Evolutionary conservation across 495 filamentous ascomycete genomes (phyloP).

Genomic region (Letharia lupina): DNA sequence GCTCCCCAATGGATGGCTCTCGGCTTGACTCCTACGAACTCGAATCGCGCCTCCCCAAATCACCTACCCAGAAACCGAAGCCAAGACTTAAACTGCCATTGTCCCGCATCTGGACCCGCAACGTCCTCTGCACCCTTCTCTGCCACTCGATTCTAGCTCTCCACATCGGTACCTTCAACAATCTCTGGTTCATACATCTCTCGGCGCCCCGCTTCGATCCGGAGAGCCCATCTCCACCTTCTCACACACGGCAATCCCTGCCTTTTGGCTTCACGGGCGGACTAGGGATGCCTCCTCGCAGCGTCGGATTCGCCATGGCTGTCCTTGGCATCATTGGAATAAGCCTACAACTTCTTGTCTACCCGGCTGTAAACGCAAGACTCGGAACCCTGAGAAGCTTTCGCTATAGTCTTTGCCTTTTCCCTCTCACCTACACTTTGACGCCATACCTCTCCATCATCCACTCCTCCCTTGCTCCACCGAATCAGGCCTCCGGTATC

Average conservation of each 20-base stretch:
- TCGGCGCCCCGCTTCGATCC: conserved; percentile 64
- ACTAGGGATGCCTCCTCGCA: conserved; percentile 63
- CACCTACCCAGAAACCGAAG: conserved; percentile 11
- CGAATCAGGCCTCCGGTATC: conserved; percentile 54
- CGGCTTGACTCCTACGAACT: conserved; percentile 17
- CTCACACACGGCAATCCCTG: conserved; percentile 33
- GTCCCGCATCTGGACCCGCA: conserved; percentile 69
- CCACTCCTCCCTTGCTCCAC: conserved; percentile 52
- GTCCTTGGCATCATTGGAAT: conserved; percentile 73
- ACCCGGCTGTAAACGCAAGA: conserved; percentile 56
- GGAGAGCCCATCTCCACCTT: conserved; percentile 35
- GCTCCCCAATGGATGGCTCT: neutral
- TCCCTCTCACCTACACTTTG: conserved; percentile 65
- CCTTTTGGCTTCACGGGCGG: conserved; percentile 76
- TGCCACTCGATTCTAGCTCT: conserved; percentile 64
- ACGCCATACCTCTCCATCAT: conserved; percentile 66
- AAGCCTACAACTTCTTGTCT: conserved; percentile 65
- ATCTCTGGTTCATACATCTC: conserved; percentile 77
- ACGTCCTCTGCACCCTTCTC: conserved; percentile 59
- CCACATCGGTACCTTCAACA: conserved; percentile 77
- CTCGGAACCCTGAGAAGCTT: conserved; percentile 63
- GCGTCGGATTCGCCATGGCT: conserved; percentile 69
- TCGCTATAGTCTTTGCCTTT: conserved; percentile 58
- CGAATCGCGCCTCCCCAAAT: conserved; percentile 14
- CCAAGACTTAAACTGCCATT: conserved; percentile 49